phyloP scores from a whole-genome alignment of 129 eudicot species.

The Escallonia herrerae region DNA sequence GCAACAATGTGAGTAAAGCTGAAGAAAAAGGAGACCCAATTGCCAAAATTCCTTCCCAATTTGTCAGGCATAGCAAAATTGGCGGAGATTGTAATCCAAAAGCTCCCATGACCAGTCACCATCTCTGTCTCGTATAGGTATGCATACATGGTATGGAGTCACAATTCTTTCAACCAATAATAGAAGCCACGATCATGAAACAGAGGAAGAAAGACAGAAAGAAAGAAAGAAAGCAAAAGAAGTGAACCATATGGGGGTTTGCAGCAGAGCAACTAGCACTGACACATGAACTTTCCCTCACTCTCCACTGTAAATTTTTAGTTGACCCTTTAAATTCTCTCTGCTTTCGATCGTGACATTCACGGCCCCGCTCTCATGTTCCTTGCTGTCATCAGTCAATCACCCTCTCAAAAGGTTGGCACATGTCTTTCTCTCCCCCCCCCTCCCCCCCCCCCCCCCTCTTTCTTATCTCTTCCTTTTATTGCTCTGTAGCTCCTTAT shows the following conservation, averaged over 20 bases:
- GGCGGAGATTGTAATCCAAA: constrained; percentile 38
- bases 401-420: constrained; percentile 18
- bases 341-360: constrained; percentile 9
- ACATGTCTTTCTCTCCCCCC: constrained; percentile 24
- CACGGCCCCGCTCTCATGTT: constrained; percentile 23
- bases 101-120: constrained; percentile 48
- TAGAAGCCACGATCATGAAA: constrained; percentile 26
- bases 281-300: neutral
- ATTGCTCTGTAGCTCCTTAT: constrained; percentile 16
- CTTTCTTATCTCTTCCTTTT: constrained; percentile 36
- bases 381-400: constrained; percentile 36
- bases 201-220: constrained; percentile 8
- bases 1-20: no score
- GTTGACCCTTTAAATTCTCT: constrained; percentile 15
- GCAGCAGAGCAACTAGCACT: constrained; percentile 18
- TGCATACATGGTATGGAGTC: constrained; percentile 22
- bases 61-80: constrained; percentile 49
- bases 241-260: constrained; percentile 21
- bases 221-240: constrained; percentile 4
- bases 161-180: constrained; percentile 30
- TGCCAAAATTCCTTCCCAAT: constrained; percentile 11
- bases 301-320: constrained; percentile 13
- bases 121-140: constrained; percentile 24
- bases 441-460: no score
- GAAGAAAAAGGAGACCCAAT: constrained; percentile 8